Evolutionary conservation across 495 filamentous ascomycete genomes (phyloP).

Genomic region (Tuber indicum): DNA sequence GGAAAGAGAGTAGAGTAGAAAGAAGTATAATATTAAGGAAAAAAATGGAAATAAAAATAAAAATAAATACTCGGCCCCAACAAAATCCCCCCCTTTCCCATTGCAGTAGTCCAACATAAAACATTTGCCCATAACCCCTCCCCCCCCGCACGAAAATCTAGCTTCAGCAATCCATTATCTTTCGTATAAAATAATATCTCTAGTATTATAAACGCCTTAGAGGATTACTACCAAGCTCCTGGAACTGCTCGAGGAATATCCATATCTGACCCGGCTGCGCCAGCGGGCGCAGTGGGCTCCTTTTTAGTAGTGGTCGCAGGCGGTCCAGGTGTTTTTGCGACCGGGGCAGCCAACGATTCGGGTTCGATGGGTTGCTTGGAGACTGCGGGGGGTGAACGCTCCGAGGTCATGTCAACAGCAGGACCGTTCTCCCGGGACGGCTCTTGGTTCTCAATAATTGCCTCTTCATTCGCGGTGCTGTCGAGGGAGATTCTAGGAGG

Average conservation of each 20-base stretch:
- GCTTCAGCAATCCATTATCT: not conserved
- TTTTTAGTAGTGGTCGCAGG: not conserved
- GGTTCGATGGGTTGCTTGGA: not conserved
- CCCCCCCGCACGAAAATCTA: not conserved
- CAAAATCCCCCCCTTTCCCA: not conserved
- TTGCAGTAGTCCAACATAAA: not conserved
- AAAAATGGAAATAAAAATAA: not conserved
- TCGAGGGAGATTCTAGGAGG: slow-evolving; percentile 3
- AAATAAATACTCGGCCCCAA: not conserved
- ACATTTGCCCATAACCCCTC: not conserved
- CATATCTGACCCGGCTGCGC: not conserved
- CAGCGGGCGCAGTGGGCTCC: not conserved
- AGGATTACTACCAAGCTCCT: slow-evolving; percentile 23
- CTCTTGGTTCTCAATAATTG: not conserved
- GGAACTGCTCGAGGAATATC: slow-evolving; percentile 17
- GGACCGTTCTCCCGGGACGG: not conserved
- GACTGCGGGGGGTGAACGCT: not conserved
- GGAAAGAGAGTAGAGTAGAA: not conserved
- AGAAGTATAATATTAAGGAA: not conserved
- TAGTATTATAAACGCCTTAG: not conserved
- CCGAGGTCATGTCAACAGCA: not conserved
- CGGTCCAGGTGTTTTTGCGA: not conserved
- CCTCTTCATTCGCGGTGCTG: not conserved
- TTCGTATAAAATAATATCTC: slow-evolving; percentile 6
- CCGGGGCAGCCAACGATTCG: not conserved